Base-by-base conservation (phyloP, 495 filamentous ascomycete species). In the Podospora australis region DNA sequence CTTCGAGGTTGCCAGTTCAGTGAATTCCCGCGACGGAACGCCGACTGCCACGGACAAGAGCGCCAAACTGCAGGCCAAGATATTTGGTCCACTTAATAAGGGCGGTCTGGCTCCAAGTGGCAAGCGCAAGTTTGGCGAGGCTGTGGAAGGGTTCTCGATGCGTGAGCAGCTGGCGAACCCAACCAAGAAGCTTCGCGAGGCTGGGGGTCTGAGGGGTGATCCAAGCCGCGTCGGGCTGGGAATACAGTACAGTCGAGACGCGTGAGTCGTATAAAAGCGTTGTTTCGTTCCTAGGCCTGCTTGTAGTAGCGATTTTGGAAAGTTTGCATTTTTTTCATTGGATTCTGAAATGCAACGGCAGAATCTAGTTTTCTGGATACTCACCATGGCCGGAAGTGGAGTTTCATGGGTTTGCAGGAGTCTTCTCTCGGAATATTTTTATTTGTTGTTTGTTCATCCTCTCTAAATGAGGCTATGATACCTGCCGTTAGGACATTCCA, bases 41-140 rank as follows among this genome's bases (percentile, higher is more conserved):
- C 69, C 71, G 1, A 62, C 57, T 7, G 66, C 69, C 17, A 62
- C 65, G 4, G 71, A 73, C 30, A 70, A 71, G 49, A 63, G 57
- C n/a, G 65, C 66, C 1, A 69, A 70, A 38, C 70, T 80, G 8
- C 84, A 87, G 54, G 77, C 77, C 13, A 87, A 83, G 62, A 60
- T 88, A n/a, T 84, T 83, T 59, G 81, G 81, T 0, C 77, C 80
- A 14, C 68, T 86, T 34, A 78, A 74, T 50, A 86, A 86, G 64
- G 63, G 72, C 16, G 64, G 67, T n/a, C 35, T 65, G 13, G 51
- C 46, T 30, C 22, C 19, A 14, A 53, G 50, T 19, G 74, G 70
- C 44, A 87, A 87, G 71, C 75, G 82, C 39, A 82, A 80, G 62
- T 73, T 72, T 44, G 73, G 64, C 54, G 70, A 67, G 2, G 61